Conservation (phyloP, 495 filamentous ascomycete genomes). For the Hapsidospora chrysogenum region DNA sequence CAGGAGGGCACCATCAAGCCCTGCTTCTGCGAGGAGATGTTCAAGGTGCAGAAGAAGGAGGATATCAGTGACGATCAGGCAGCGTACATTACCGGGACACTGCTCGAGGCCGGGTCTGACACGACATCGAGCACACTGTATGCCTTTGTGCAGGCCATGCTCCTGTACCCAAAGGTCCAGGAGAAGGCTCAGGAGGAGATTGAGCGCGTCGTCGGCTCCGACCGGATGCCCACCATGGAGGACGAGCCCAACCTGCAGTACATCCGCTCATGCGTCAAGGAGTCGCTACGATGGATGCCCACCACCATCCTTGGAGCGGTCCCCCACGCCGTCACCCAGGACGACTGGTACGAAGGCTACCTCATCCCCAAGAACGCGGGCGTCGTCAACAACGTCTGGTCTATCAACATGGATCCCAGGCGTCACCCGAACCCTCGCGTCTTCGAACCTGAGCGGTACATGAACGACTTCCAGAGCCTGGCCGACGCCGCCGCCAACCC, state of each 20-base stretch:
- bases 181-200: slow-evolving; percentile 37
- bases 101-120: slow-evolving; percentile 28
- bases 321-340: slow-evolving; percentile 33
- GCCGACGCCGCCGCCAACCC: slow-evolving; percentile 16
- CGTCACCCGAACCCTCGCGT: slow-evolving; percentile 18
- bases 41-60: slow-evolving; percentile 9
- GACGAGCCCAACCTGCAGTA: slow-evolving; percentile 30
- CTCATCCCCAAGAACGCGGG: slow-evolving; percentile 32
- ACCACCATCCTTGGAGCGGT: slow-evolving; percentile 38
- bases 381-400: slow-evolving; percentile 31
- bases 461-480: slow-evolving; percentile 11
- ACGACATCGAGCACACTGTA: slow-evolving; percentile 28
- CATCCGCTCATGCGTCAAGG: slow-evolving; percentile 40
- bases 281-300: slow-evolving; percentile 44
- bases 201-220: slow-evolving; percentile 39
- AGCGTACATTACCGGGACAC: slow-evolving; percentile 29
- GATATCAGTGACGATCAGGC: slow-evolving; percentile 26
- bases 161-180: slow-evolving; percentile 28
- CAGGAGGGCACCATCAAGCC: slow-evolving; percentile 12
- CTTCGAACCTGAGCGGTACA: slow-evolving; percentile 18
- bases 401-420: slow-evolving; percentile 20
- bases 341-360: slow-evolving; percentile 34
- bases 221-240: slow-evolving; percentile 28
- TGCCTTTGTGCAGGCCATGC: slow-evolving; percentile 34
- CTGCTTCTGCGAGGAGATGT: background rate